Base-by-base conservation (phyloP, 495 filamentous ascomycete genomes). In the Neurospora sublineolata region DNA sequence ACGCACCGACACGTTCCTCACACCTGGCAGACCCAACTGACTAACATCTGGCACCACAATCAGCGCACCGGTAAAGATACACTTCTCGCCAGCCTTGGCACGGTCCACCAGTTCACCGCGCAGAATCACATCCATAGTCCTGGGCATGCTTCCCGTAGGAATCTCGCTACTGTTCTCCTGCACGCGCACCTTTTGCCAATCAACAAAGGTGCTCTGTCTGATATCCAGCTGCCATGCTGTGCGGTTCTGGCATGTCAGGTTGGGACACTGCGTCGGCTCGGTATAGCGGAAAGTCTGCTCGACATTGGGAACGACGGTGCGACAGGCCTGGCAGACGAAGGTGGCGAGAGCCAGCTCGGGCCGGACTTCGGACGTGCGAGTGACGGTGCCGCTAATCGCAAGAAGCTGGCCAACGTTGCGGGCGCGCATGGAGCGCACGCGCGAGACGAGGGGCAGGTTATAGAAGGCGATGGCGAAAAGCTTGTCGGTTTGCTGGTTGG, bases 111-210 rank as follows among this genome's bases (percentile, higher is more conserved):
- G 97, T 81, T 99, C 95, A 72, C 96, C 96, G 72, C 96, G 89
- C n/a, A 99, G 83, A 75, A 99, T 97, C 30, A 99, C 89, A 76
- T 99, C 95, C 89, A 99, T 93, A 5, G 95, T 99, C 52, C 95
- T 88, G 4, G 95, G 95, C 95, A 99, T 99, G 81, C 93, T 97
- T 46, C 95, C 95, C 2, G 95, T 99, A 0, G 95, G 95, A 67
- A 99, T 99, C 80, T 99, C 95, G 20, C 94, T 94, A 69, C 93
- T 95, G 79, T 97, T 98, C 82, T 99, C 95, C 80, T 99, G 95
- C 38, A 98, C 91, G 69, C 96, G 89, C 30, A 98, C 92, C 79
- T 98, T 98, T 75, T 99, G 95, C 95, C 95, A 99, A 81, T 99
- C 95, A 27, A 98, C 91, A 77, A 99, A 99, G 3, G 94, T 97